Evolutionary conservation across 805 yeast genomes (phyloP), one percentile per base, ranked within the genome.

Genomic region (Debaryomyces prosopidis): DNA sequence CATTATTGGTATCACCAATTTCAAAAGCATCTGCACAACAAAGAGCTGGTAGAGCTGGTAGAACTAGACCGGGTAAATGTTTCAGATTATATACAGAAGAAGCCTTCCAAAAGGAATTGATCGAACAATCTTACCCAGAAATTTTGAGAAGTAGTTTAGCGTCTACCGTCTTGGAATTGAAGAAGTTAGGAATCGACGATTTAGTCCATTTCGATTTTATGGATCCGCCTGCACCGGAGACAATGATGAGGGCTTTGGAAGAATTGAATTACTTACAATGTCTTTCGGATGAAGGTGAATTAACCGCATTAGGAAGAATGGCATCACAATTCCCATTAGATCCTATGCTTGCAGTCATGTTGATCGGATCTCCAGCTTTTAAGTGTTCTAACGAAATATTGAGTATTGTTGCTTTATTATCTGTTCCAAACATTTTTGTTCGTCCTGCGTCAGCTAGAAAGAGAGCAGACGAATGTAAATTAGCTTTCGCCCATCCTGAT

Each of bases 151-250:
- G 92, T 48, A 92, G 92, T 68, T 77, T 92, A 60, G 85, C 97
- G 5, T 85, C 90, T 18, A 94, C 97, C 0, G 98, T 92, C 30
- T 71, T 92, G 51, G 96, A 94, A 64, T 76, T 92, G 66, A 94
- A 94, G 65, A 94, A 94, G 68, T 79, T 94, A 52, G 98, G 98
- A 11, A 80, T 92, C 52, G 96, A 94, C 62, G 98, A 92, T 69
- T 80, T 92, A 59, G 99, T 94, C 33, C 98, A 92, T 69, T 92
- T 92, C 62, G 99, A 94, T 65, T 92, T 94, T 63, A 92, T 92
- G 96, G 99, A 92, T 62, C 98, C 99, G 6, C 99, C 99, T 11
- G 98, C 98, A 2, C 99, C 99, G 8, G 99, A 92, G 68, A 94
- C 99, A 5, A 94, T 92, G 99, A 94, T 94, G 99, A 80, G 99